phyloP scores from a whole-genome alignment of 768 basidiomycete species.

The Phlegmacium glaucopus region DNA sequence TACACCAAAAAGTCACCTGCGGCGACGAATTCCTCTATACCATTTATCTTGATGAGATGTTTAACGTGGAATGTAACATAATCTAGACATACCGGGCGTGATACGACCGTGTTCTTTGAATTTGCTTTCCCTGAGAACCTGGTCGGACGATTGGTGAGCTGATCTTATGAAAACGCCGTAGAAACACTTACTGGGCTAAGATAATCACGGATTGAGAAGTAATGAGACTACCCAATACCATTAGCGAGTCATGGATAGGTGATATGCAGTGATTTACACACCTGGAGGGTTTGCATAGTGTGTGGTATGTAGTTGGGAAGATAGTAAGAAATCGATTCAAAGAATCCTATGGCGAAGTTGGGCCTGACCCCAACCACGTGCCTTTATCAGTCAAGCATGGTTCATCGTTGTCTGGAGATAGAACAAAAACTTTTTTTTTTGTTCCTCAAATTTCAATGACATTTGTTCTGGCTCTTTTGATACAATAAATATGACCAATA shows the following conservation, averaged over 20 bases:
- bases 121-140: slow-evolving; percentile 97
- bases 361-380: slow-evolving; percentile 25
- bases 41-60: slow-evolving; percentile 11
- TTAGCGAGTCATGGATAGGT: neutral
- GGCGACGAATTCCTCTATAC: slow-evolving; percentile 91
- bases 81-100: slow-evolving; percentile 68
- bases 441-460: too few species aligned
- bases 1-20: slow-evolving; percentile 97
- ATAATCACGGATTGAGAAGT: slow-evolving; percentile 92
- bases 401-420: too few species aligned
- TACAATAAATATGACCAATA: too few species aligned
- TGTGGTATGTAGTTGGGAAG: slow-evolving; percentile 15
- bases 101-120: slow-evolving; percentile 99
- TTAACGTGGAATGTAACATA: slow-evolving; percentile 10
- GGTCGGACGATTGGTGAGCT: slow-evolving; percentile 26
- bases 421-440: too few species aligned
- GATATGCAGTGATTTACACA: slow-evolving; percentile 10
- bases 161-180: slow-evolving; percentile 12
- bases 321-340: slow-evolving; percentile 28
- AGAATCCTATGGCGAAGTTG: too few species aligned
- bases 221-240: slow-evolving; percentile 64
- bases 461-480: too few species aligned
- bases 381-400: too few species aligned
- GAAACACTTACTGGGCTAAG: slow-evolving; percentile 70
- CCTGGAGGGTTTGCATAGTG: slow-evolving; percentile 42